A percentile compares a stretch with the other conserved stretches of the same genome.
Evolutionary conservation across 2,329 filamentous ascomycete species (phyloP).

Genomic region (Blastomyces percursus): DNA sequence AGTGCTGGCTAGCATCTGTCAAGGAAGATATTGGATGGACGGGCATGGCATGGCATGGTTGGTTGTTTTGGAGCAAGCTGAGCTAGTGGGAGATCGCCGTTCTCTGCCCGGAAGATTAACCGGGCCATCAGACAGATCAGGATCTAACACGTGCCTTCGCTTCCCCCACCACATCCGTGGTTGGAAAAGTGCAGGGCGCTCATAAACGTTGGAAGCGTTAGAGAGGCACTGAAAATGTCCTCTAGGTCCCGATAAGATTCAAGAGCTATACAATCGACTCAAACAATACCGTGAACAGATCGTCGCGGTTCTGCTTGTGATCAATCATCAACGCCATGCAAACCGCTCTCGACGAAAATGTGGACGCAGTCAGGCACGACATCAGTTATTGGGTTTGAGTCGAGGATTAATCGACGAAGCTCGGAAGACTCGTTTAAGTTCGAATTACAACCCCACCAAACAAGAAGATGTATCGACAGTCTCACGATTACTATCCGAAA

Average conservation of each 20-base stretch:
- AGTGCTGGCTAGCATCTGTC: too few species aligned
- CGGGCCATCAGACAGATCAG: too few species aligned
- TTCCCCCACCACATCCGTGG: too few species aligned
- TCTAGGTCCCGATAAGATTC: constrained; percentile 7
- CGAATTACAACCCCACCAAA: neutral
- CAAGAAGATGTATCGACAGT: neutral
- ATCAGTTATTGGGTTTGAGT: neutral
- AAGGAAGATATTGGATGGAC: too few species aligned
- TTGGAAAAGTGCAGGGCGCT: constrained; percentile 4
- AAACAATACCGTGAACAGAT: neutral
- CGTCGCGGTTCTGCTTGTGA: constrained; percentile 1
- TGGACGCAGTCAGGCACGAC: neutral
- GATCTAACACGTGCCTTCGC: too few species aligned
- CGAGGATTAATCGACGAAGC: neutral
- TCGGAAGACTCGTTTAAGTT: neutral
- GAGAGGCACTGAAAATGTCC: constrained; percentile 7
- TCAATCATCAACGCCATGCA: constrained; percentile 2
- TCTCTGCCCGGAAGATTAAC: too few species aligned
- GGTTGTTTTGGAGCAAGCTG: too few species aligned
- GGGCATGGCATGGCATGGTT: too few species aligned
- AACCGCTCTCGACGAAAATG: neutral
- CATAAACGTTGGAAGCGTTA: constrained; percentile 10
- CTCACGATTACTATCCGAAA: neutral
- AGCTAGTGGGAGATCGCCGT: too few species aligned
- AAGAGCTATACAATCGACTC: constrained; percentile 5